Evolutionary conservation across 2,329 filamentous ascomycete genomes (phyloP), one percentile per base, ranked within the genome.

Genomic region (Colletotrichum sp.): DNA sequence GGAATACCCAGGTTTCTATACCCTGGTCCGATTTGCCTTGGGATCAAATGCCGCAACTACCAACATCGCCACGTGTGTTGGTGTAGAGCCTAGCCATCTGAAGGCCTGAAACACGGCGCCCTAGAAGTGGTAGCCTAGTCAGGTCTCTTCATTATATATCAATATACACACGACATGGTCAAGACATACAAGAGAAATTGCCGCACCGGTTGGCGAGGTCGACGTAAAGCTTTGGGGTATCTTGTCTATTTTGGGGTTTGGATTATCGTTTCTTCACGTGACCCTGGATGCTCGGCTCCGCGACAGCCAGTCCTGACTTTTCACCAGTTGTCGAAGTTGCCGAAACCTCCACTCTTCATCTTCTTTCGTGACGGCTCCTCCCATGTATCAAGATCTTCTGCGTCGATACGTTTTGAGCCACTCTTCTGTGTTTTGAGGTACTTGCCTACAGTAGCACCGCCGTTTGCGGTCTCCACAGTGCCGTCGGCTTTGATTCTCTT

Each of bases 281-380:
- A n/a, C 52, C 18, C 21, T 13, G n/a, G 13, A 12, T 30, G 8
- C 24, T 28, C 55, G 24, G 15, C 16, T 28, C 21, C 55, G 55
- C 55, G 55, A 58, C 8, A 30, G 55, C 24, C 30, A 36, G 24
- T n/a, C 15, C 32, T 38, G 32, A 26, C 36, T 16, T 16, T 15
- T 76, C 48, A 98, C 96, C 97, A 99, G 48, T 88, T 91, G 85
- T 98, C 96, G 83, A 99, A 99, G 84, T 98, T 98, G 4, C 96
- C 96, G 88, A 98, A 99, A 0, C 95, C 96, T 15, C 92, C 91
- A 28, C 87, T 89, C 82, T 94, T 97, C 3, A 88, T 85, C 86
- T 98, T 98, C 86, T 98, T 98, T 84, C 91, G 93, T 6, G 89
- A 91, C 21, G 94, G 95, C 79, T 95, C 92, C 70, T 92, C 92